phyloP scores from a whole-genome alignment of 2,329 filamentous ascomycete species.

The Penicillium sp. region DNA sequence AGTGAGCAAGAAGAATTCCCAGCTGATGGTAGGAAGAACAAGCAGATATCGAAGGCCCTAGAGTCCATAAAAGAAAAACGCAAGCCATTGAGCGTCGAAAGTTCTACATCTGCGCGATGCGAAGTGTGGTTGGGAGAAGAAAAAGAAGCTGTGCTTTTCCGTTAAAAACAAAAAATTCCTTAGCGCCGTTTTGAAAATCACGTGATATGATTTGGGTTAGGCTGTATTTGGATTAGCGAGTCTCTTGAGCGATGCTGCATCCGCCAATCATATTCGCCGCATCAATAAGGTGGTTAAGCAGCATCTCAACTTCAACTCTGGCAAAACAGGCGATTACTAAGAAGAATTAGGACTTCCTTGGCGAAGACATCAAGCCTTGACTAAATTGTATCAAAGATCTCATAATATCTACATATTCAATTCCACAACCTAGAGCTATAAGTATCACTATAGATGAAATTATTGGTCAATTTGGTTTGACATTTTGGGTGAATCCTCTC shows the following conservation, averaged over 20 bases:
- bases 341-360: too few relatives aligned
- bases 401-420: too few relatives aligned
- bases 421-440: too few relatives aligned
- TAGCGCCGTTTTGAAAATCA: slow-evolving; percentile 1
- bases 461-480: too few relatives aligned
- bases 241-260: background rate
- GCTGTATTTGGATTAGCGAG: background rate
- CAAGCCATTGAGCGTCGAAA: background rate
- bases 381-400: too few relatives aligned
- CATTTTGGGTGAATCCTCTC: too few relatives aligned
- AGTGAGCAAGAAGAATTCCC: background rate
- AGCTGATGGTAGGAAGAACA: background rate
- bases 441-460: too few relatives aligned
- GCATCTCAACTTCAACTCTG: too few relatives aligned
- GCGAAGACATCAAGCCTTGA: too few relatives aligned
- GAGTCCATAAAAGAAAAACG: background rate
- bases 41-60: background rate
- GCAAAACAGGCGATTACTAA: too few relatives aligned
- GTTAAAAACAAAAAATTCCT: slow-evolving; percentile 10
- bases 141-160: slow-evolving; percentile 8
- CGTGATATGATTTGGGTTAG: background rate
- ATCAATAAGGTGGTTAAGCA: background rate
- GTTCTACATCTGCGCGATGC: background rate
- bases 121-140: slow-evolving; percentile 1
- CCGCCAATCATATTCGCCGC: slow-evolving; percentile 1